phyloP scores from a whole-genome alignment of 192 early-diverging fungal genomes.

The Backusella westeae region DNA sequence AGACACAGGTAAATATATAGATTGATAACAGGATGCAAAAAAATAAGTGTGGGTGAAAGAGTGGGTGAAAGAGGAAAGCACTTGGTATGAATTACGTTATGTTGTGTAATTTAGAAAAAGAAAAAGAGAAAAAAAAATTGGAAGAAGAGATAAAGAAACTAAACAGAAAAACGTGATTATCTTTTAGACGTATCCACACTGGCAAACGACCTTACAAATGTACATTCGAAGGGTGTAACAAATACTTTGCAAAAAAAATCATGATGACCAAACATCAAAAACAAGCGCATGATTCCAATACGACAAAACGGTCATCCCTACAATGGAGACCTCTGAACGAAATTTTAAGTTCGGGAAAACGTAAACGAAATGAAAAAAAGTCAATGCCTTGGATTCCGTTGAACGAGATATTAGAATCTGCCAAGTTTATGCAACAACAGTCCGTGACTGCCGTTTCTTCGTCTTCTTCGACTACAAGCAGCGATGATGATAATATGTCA shows the following conservation, averaged over 20 bases:
- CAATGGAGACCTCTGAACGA: constrained; percentile 20
- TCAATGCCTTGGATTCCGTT: constrained; percentile 5
- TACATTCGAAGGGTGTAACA: constrained; percentile 40
- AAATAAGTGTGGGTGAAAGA: not conserved
- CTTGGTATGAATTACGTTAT: not conserved
- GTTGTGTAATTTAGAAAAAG: not conserved
- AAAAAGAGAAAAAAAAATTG: not conserved
- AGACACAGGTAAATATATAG: constrained; percentile 60
- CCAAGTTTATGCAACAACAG: constrained; percentile 1
- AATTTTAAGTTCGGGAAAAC: not conserved
- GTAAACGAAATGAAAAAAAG: constrained; percentile 11
- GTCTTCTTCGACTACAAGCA: not conserved
- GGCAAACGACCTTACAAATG: constrained; percentile 72
- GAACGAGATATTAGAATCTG: constrained; percentile 3
- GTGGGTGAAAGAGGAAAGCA: not conserved
- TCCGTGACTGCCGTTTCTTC: not conserved
- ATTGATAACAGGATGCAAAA: not conserved
- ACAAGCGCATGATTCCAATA: constrained; percentile 23
- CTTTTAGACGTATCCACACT: constrained; percentile 61
- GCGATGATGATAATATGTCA: not conserved
- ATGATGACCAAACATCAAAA: constrained; percentile 47
- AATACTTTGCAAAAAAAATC: constrained; percentile 49
- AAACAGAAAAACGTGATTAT: not conserved
- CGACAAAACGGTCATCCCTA: not conserved
- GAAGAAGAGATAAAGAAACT: not conserved